Percentiles rank a stretch among this genome's conserved stretches.
Evolutionary conservation across 202 grass and related monocot genomes (phyloP).

Genomic region (Setaria viridis): DNA sequence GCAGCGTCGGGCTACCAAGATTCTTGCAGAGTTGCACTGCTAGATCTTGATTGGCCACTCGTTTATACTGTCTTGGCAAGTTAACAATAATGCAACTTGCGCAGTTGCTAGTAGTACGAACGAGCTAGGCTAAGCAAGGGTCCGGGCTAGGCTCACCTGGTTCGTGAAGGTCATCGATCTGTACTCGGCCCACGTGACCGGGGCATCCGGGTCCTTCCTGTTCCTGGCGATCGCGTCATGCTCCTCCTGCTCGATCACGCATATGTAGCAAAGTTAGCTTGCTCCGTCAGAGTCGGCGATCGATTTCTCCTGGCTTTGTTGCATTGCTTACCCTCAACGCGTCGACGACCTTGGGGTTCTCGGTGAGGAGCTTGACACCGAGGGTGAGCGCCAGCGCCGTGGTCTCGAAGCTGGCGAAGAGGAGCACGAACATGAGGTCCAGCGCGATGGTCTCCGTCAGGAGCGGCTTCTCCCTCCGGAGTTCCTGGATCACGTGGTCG

Average conservation of each 20-base stretch:
- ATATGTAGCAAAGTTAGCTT: constrained; percentile 25
- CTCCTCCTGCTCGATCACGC: constrained; percentile 65
- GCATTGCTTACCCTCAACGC: constrained; percentile 56
- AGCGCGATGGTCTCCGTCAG: constrained; percentile 84
- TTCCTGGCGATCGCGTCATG: constrained; percentile 74
- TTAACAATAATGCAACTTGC: neutral
- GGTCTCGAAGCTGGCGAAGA: constrained; percentile 93
- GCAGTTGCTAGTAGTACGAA: neutral
- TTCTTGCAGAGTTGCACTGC: constrained; percentile 22
- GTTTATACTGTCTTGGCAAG: constrained; percentile 21
- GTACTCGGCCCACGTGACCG: constrained; percentile 81
- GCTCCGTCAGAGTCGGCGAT: neutral
- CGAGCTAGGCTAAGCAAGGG: constrained; percentile 28
- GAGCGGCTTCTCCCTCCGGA: constrained; percentile 77
- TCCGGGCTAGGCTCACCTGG: constrained; percentile 57
- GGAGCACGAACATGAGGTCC: constrained; percentile 93
- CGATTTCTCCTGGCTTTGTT: neutral
- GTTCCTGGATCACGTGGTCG: constrained; percentile 81
- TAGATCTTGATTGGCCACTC: constrained; percentile 15
- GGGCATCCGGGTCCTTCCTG: constrained; percentile 64
- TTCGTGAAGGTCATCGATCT: constrained; percentile 86
- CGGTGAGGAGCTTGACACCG: constrained; percentile 79
- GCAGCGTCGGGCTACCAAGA: constrained; percentile 43
- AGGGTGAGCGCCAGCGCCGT: constrained; percentile 87
- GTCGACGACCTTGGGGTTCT: constrained; percentile 71